Percentiles rank a stretch among this genome's conserved stretches.
These are phyloP conservation scores for Plasmopara halstedii DNA, from an alignment of 352 stramenopile genomes.

Conservation along the genomic window DNA sequence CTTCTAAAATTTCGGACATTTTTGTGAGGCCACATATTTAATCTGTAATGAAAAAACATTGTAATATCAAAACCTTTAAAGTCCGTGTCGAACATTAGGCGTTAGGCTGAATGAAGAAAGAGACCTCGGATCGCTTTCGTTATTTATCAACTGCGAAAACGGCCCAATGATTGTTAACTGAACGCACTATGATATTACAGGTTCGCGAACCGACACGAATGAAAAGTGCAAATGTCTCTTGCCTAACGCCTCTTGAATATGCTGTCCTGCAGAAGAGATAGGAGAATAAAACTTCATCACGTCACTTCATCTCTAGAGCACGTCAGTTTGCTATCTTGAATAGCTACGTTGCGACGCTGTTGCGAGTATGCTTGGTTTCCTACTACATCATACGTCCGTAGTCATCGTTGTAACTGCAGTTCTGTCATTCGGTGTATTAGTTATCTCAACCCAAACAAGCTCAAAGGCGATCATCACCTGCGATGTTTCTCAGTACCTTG, in stretches of 20 bases:
- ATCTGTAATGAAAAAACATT: too few species aligned
- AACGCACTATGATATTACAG: background rate
- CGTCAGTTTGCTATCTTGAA: background rate
- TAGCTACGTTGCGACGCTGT: background rate
- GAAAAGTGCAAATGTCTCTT: background rate
- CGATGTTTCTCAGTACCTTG: slow-evolving; percentile 2
- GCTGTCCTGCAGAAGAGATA: background rate
- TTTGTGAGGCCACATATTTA: too few species aligned
- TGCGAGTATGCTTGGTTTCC: background rate
- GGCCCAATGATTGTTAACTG: background rate
- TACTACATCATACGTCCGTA: background rate
- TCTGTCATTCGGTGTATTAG: background rate
- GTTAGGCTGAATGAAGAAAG: too few species aligned
- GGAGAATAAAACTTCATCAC: background rate
- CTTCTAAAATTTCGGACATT: too few species aligned
- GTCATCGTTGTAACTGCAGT: background rate
- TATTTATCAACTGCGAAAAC: too few species aligned
- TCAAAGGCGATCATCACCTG: background rate
- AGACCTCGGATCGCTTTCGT: too few species aligned
- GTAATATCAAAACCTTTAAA: too few species aligned
- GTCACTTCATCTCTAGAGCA: background rate
- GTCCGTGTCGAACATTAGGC: too few species aligned
- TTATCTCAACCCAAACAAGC: background rate
- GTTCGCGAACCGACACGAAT: background rate
- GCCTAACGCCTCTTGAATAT: background rate